Evolutionary conservation across 2,329 filamentous ascomycete genomes (phyloP).

Genomic region (Colletotrichum truncatum): DNA sequence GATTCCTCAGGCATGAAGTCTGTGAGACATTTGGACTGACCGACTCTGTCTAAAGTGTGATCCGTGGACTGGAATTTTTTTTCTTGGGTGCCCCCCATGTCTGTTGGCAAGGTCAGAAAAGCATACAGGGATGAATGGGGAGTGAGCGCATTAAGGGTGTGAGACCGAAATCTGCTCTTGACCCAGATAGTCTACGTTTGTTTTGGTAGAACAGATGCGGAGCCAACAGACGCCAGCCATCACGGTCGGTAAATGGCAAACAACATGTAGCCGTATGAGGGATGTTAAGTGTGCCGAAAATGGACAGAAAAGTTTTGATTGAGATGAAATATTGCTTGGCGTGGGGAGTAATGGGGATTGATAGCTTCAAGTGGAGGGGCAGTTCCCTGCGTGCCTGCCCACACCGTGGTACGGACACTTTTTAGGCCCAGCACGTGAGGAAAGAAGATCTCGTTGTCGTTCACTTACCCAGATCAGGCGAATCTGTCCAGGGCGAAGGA

Average conservation of each 20-base stretch:
- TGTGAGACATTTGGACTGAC: slow-evolving; percentile 24
- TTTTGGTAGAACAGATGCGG: not conserved
- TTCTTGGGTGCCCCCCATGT: not conserved
- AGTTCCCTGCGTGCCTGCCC: slow-evolving; percentile 15
- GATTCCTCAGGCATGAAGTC: slow-evolving; percentile 22
- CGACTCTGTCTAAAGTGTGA: not conserved
- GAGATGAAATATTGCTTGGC: slow-evolving; percentile 19
- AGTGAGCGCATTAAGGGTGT: not conserved
- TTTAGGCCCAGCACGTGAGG: slow-evolving; percentile 21
- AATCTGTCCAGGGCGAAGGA: slow-evolving; percentile 3
- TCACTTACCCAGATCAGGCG: not conserved
- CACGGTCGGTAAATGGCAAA: not conserved
- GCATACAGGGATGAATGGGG: not conserved
- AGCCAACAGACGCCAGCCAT: not conserved
- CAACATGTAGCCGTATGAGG: not conserved
- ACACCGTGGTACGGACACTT: slow-evolving; percentile 15
- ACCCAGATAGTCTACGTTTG: not conserved
- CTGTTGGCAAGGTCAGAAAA: not conserved
- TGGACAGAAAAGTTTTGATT: slow-evolving; percentile 11
- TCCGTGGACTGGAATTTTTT: not conserved
- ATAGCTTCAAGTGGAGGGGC: slow-evolving; percentile 10
- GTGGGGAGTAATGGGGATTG: slow-evolving; percentile 4
- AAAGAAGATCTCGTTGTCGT: slow-evolving; percentile 1
- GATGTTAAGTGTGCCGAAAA: not conserved
- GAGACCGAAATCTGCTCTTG: not conserved